A percentile compares a stretch with the other conserved stretches of the same genome.
These are phyloP conservation scores for Chrysanthemum lavandulifolium DNA, from an alignment of 129 eudicot species.

Conservation along the genomic window DNA sequence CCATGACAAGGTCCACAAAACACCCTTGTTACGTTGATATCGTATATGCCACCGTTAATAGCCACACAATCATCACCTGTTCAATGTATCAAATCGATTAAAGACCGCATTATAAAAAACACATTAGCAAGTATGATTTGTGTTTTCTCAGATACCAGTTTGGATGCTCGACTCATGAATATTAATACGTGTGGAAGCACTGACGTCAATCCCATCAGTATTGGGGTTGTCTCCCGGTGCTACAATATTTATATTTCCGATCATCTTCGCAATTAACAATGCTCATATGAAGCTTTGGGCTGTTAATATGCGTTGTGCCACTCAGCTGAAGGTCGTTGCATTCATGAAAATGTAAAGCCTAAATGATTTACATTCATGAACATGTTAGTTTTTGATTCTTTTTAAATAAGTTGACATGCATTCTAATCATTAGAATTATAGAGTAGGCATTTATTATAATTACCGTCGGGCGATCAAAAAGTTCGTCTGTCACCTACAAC, in stretches of 20 bases:
- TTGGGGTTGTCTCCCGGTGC: conserved; percentile 26
- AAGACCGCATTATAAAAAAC: not conserved
- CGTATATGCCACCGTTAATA: conserved; percentile 34
- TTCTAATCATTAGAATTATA: not conserved
- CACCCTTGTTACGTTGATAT: conserved; percentile 26
- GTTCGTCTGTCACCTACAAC: not conserved
- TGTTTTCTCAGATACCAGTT: conserved; percentile 11
- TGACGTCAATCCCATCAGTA: conserved; percentile 20
- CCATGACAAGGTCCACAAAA: conserved; percentile 51
- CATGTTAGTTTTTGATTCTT: not conserved
- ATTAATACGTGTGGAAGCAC: not conserved
- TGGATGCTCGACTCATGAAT: conserved; percentile 13
- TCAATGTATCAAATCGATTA: not conserved
- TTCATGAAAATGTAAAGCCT: conserved; percentile 11
- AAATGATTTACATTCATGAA: not conserved
- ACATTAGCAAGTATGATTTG: too few relatives aligned
- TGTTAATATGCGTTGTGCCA: conserved; percentile 23
- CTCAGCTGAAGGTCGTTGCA: conserved; percentile 12
- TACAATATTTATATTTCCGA: conserved; percentile 9
- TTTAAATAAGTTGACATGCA: not conserved
- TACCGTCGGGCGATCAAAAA: conserved; percentile 17
- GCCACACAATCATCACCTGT: conserved; percentile 57
- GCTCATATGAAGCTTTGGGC: conserved; percentile 16
- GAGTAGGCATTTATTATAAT: not conserved
- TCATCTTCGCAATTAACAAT: not conserved